Base-by-base conservation (phyloP, 202 grass and related monocot genomes). In the Cymbopogon flexuosus region DNA sequence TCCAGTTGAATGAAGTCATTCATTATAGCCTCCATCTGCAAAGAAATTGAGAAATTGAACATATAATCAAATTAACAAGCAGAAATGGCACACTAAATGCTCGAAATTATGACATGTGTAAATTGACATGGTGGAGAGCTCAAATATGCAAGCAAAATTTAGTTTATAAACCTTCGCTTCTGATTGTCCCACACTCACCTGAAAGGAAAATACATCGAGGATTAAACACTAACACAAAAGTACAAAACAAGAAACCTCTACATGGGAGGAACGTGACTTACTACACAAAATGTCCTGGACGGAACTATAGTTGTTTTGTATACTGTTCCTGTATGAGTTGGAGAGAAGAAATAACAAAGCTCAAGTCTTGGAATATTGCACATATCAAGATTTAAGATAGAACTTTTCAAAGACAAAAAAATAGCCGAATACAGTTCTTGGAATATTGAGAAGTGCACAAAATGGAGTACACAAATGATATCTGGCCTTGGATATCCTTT, bases 1-100 rank as follows among this genome's bases (percentile, higher is more conserved):
- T 98, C 87, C 66, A 95, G 71, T 71, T 98, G 88, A 81, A 98
- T 91, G 65, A 98, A 98, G 84, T 98, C 96, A 83, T 95, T 91
- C 92, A 95, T 91, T 66, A 95, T 98, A 82, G 96, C 82, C 83
- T 98, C 96, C 79, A 95, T 89, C 96, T 98, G 83, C 47, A 68
- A 24, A 78, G 18, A 2, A 2, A 2, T 41, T 4, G 34, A 83
- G 35, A 67, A 66, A 75, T 66, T 41, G 68, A 74, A 83, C 59
- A 51, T 35, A 83, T 49, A 22, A 59, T 45, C 46, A 0, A 70
- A 71, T 57, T 68, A 70, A 84, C 12, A 47, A 45, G 16, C 58
- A 33, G 49, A 60, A 37, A 81, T 77, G 10, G 10, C 10, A 71
- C 12, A 65, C 54, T 70, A 75, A 19, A 19, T 74, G 37, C 42